A percentile compares a stretch with the other conserved stretches of the same genome.
phyloP scores from a whole-genome alignment of 768 basidiomycete species.

The Phylloporus sp. region DNA sequence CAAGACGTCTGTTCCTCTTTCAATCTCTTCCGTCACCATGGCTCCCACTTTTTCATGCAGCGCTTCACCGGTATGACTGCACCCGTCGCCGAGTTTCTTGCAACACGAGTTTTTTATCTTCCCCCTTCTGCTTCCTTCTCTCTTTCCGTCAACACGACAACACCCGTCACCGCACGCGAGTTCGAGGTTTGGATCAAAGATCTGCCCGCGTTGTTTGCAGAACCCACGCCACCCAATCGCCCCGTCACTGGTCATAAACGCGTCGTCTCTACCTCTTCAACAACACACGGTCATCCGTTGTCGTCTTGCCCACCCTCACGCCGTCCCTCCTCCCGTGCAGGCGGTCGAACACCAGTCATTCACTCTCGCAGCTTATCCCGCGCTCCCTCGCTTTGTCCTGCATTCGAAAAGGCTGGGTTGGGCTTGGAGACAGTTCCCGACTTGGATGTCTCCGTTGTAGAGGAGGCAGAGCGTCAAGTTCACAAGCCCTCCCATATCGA shows the following conservation, averaged over 20 bases:
- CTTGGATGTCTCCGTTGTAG: conserved; percentile 37
- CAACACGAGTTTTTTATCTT: conserved; percentile 79
- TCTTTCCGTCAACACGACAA: conserved; percentile 22
- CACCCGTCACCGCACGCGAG: conserved; percentile 64
- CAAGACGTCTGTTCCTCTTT: conserved; percentile 80
- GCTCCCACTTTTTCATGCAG: conserved; percentile 81
- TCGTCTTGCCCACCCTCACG: conserved; percentile 63
- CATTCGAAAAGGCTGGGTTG: conserved; percentile 40
- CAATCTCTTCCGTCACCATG: conserved; percentile 70
- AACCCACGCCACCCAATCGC: conserved; percentile 28
- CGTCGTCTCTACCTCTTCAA: conserved; percentile 54
- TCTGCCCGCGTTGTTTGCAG: conserved; percentile 69
- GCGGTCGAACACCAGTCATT: conserved; percentile 51
- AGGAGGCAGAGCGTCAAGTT: conserved; percentile 40
- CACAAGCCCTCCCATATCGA: conserved; percentile 24
- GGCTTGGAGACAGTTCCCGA: conserved; percentile 49
- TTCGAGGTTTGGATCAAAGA: conserved; percentile 85
- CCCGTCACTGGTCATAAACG: conserved; percentile 46
- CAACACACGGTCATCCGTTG: conserved; percentile 59
- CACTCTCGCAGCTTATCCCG: conserved; percentile 57
- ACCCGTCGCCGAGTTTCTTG: conserved; percentile 83
- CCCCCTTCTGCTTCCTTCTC: conserved; percentile 48
- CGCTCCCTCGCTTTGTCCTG: conserved; percentile 58
- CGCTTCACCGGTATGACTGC: conserved; percentile 89
- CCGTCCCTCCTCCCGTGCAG: conserved; percentile 66